phyloP scores from a whole-genome alignment of 31 red algal species.

The Asparagopsis taxiformis region DNA sequence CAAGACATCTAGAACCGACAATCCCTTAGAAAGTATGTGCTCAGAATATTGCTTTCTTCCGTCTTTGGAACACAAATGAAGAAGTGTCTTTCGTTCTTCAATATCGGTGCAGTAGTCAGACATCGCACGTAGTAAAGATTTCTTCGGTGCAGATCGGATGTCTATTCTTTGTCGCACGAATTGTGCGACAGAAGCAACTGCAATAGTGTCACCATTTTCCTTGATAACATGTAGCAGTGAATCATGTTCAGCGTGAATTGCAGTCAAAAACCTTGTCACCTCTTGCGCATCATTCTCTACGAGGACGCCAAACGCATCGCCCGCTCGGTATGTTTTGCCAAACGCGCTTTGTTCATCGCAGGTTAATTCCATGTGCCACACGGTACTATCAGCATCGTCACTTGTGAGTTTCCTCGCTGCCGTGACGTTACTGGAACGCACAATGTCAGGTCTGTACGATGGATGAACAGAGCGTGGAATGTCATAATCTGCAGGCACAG shows the following conservation, averaged over 20 bases:
- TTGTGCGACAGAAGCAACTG: slow-evolving; percentile 26
- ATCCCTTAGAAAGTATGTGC: slow-evolving; percentile 24
- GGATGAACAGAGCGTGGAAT: slow-evolving; percentile 10
- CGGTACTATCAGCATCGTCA: slow-evolving; percentile 38
- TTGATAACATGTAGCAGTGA: slow-evolving; percentile 19
- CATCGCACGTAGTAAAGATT: slow-evolving; percentile 46
- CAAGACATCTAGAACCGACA: slow-evolving; percentile 46
- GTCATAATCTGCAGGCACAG: not conserved
- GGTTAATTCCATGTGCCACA: slow-evolving; percentile 81
- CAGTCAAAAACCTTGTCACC: slow-evolving; percentile 52
- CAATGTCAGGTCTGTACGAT: slow-evolving; percentile 40
- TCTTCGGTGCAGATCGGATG: slow-evolving; percentile 62
- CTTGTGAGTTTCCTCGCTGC: slow-evolving; percentile 54
- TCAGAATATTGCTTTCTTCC: slow-evolving; percentile 62
- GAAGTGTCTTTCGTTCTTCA: slow-evolving; percentile 31
- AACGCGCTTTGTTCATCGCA: slow-evolving; percentile 22
- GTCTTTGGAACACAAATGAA: slow-evolving; percentile 52
- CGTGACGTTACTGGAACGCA: slow-evolving; percentile 26
- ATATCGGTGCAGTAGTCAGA: slow-evolving; percentile 57
- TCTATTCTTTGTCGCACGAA: slow-evolving; percentile 59
- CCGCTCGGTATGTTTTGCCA: slow-evolving; percentile 67
- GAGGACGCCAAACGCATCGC: slow-evolving; percentile 89
- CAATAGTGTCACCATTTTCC: slow-evolving; percentile 26
- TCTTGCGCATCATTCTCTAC: slow-evolving; percentile 71
- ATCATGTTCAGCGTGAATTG: slow-evolving; percentile 14